phyloP scores from a whole-genome alignment of 78 protist species.

The Tieghemostelium lacteum region DNA sequence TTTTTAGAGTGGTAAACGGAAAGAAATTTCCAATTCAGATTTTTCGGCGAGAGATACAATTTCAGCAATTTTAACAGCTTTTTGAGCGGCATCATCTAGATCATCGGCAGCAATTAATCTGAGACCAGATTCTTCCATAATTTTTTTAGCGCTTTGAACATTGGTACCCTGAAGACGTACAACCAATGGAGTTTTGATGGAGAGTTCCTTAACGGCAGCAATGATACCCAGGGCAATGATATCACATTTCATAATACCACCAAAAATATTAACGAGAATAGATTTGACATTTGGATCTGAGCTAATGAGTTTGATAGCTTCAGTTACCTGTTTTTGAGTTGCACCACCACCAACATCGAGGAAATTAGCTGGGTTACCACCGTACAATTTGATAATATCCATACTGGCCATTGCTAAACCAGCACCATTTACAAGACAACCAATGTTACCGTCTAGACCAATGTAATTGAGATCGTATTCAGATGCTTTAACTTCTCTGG shows the following conservation, averaged over 20 bases:
- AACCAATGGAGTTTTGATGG: conserved; percentile 84
- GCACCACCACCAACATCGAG: conserved; percentile 99
- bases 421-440: conserved; percentile 99
- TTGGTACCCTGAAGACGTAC: conserved; percentile 95
- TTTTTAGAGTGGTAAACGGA: conserved; percentile 78
- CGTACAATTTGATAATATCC: conserved; percentile 96
- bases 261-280: conserved; percentile 96
- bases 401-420: conserved; percentile 99
- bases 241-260: conserved; percentile 96
- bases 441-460: conserved; percentile 98
- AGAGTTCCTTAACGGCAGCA: conserved; percentile 86
- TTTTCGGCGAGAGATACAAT: conserved; percentile 67
- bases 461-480: conserved; percentile 96
- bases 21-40: conserved; percentile 46
- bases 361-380: conserved; percentile 99
- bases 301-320: conserved; percentile 95
- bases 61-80: conserved; percentile 82
- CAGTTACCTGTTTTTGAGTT: conserved; percentile 88
- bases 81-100: conserved; percentile 93
- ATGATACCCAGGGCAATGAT: conserved; percentile 94
- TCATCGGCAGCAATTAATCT: conserved; percentile 83
- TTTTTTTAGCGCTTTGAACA: conserved; percentile 81
- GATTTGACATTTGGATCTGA: conserved; percentile 82
- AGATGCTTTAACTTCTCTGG: conserved; percentile 95
- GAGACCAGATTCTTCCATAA: conserved; percentile 86